Evolutionary conservation across 805 yeast genomes (phyloP).

Genomic region (Yarrowia sp.): DNA sequence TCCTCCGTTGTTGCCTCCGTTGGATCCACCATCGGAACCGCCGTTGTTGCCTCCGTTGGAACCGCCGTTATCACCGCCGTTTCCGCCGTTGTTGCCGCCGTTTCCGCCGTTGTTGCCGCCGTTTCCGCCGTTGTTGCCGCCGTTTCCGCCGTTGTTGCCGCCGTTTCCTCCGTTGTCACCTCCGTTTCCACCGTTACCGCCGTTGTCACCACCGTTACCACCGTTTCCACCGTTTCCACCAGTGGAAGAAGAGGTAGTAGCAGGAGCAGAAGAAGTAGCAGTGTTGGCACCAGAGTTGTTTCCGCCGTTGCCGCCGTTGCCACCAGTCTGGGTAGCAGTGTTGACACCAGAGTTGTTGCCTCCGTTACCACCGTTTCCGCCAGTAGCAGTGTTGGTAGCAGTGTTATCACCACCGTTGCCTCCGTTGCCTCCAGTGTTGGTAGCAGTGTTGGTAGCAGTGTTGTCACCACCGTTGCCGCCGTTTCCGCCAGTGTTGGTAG

Average conservation of each 20-base stretch:
- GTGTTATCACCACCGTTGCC: not conserved
- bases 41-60: constrained; percentile 8
- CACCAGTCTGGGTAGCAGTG: not conserved
- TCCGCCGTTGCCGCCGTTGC: not conserved
- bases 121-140: not conserved
- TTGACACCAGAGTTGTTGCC: not conserved
- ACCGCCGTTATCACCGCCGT: constrained; percentile 3
- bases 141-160: not conserved
- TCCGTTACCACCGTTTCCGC: not conserved
- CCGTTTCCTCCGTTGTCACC: not conserved
- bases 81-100: not conserved
- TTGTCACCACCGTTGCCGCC: not conserved
- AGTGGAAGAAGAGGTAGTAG: not conserved
- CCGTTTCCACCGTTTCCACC: constrained; percentile 10
- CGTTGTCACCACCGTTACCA: not conserved
- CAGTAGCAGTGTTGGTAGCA: constrained; percentile 1
- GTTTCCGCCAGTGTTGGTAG: not conserved
- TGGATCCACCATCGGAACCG: not conserved
- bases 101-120: constrained; percentile 1
- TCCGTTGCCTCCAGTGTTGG: not conserved
- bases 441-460: not conserved
- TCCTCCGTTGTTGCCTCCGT: not conserved
- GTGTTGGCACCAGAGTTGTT: constrained; percentile 4
- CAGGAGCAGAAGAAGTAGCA: not conserved
- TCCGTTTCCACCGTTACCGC: not conserved